These are phyloP conservation scores for Cocos nucifera DNA, from an alignment of 176 grass and related monocot genomes.

Conservation along the genomic window DNA sequence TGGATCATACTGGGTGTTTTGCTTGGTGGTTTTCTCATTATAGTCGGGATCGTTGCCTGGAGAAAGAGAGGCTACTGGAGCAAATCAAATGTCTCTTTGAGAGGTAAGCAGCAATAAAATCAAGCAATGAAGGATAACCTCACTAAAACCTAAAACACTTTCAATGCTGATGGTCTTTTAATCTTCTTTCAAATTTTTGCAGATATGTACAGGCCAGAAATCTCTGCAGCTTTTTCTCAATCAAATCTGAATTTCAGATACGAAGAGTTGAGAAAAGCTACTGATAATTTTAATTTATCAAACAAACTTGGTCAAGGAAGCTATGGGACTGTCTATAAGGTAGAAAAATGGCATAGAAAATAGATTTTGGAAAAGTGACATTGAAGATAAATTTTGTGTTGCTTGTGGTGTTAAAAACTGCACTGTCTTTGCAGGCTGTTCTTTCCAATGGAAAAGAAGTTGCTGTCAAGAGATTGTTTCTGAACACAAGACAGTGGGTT, in stretches of 20 bases:
- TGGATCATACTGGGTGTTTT: conserved; percentile 59
- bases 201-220: conserved; percentile 43
- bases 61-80: conserved; percentile 31
- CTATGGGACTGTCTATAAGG: conserved; percentile 74
- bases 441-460: conserved; percentile 69
- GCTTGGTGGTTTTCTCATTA: conserved; percentile 35
- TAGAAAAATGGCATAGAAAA: conserved; percentile 18
- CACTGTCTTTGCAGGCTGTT: conserved; percentile 35
- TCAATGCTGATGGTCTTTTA: neutral
- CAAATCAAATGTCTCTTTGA: conserved; percentile 27
- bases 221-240: conserved; percentile 41
- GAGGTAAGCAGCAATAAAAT: conserved; percentile 39
- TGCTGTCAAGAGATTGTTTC: conserved; percentile 71
- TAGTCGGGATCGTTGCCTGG: conserved; percentile 42
- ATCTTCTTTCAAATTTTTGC: conserved; percentile 6
- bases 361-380: neutral
- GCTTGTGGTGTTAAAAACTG: no score
- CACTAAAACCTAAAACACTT: neutral
- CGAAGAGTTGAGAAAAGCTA: conserved; percentile 56
- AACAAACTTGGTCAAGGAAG: conserved; percentile 94
- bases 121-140: neutral
- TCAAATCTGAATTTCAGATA: conserved; percentile 80
- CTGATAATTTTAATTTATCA: conserved; percentile 50
- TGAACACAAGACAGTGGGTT: conserved; percentile 69
- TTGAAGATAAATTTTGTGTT: neutral